phyloP scores from a whole-genome alignment of 2,329 filamentous ascomycete genomes.

The Alternaria burnsii region DNA sequence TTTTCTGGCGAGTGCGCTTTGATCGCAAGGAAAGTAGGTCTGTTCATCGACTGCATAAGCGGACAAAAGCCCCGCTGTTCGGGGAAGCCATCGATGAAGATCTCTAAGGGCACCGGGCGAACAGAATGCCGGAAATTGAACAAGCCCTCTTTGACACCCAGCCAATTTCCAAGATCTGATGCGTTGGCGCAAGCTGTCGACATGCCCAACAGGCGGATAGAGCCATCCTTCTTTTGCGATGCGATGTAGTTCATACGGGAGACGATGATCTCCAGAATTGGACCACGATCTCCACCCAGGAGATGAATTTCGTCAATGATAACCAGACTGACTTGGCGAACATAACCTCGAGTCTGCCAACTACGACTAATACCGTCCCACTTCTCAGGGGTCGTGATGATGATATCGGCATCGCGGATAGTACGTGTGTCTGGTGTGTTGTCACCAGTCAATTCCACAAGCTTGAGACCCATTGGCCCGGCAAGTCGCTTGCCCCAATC shows the following conservation, averaged over 20 bases:
- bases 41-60: slow-evolving; percentile 99
- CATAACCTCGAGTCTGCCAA: slow-evolving; percentile 97
- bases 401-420: slow-evolving; percentile 95
- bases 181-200: slow-evolving; percentile 98
- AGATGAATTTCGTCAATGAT: slow-evolving; percentile 99
- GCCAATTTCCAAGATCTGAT: slow-evolving; percentile 91
- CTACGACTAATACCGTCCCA: slow-evolving; percentile 99
- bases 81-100: slow-evolving; percentile 97
- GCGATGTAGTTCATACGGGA: slow-evolving; percentile 98
- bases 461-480: slow-evolving; percentile 80
- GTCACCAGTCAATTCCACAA: slow-evolving; percentile 96
- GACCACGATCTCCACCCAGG: slow-evolving; percentile 93
- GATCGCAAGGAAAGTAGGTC: slow-evolving; percentile 94
- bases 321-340: slow-evolving; percentile 91
- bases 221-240: slow-evolving; percentile 82
- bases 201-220: slow-evolving; percentile 95
- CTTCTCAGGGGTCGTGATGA: slow-evolving; percentile 99
- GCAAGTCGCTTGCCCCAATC: slow-evolving; percentile 90
- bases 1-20: slow-evolving; percentile 96
- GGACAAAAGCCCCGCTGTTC: slow-evolving; percentile 95
- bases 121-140: slow-evolving; percentile 99
- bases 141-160: slow-evolving; percentile 91
- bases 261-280: slow-evolving; percentile 97
- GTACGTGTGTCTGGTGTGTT: slow-evolving; percentile 97
- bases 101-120: slow-evolving; percentile 91